Conservation (phyloP, 768 basidiomycete genomes). For the Suillus tomentosus region DNA sequence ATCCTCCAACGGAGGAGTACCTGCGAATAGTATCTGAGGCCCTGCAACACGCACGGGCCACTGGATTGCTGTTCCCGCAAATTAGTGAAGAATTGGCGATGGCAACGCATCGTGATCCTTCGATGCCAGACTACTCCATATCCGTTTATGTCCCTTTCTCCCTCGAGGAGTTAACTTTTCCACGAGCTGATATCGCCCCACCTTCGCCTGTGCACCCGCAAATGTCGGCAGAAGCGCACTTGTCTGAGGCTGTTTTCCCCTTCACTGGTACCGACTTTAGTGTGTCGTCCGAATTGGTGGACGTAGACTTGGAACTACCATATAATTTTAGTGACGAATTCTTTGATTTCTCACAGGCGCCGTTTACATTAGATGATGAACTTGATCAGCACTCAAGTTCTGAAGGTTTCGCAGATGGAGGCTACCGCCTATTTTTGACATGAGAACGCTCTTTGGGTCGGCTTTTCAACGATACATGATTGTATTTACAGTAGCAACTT, state of each 20-base stretch:
- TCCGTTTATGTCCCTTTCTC: neutral
- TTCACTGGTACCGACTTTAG: neutral
- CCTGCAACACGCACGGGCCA: neutral
- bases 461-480: no score
- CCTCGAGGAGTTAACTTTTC: neutral
- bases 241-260: neutral
- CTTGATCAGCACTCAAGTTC: no score
- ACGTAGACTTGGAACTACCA: neutral
- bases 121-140: neutral
- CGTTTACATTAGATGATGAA: no score
- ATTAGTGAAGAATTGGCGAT: neutral
- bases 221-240: no score
- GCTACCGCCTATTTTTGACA: no score
- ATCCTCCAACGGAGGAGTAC: neutral
- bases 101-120: neutral
- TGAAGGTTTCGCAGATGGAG: no score
- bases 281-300: neutral
- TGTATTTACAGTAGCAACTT: no score
- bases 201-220: neutral
- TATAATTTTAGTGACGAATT: neutral
- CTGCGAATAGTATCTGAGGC: neutral
- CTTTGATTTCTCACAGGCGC: neutral
- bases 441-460: no score
- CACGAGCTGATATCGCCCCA: neutral
- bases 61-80: neutral